Base-by-base conservation (phyloP, 2,329 filamentous ascomycete species). In the Westerdykella ornata region DNA sequence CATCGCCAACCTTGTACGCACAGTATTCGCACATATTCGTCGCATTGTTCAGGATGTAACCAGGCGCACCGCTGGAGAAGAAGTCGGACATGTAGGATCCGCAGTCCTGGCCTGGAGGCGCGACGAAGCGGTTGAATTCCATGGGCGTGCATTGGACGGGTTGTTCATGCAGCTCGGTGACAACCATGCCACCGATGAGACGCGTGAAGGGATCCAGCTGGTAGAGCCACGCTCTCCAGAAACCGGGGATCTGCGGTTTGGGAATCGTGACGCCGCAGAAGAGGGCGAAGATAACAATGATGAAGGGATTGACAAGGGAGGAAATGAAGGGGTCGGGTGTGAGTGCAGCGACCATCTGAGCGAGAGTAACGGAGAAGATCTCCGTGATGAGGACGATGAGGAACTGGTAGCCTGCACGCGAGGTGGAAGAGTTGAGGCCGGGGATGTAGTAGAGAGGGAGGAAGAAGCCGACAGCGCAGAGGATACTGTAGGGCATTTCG, bases 231-330 rank as follows among this genome's bases (percentile, higher is more conserved):
- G 76, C 73, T 26, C 82, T 76, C 84, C 85, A 92, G 68, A 88
- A 88, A 2, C 68, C 70, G 1, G 85, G 83, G 68, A 94, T 94
- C 63, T 85, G 80, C 0, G 82, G 77, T 32, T 81, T 78, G 0
- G 88, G 84, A 38, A 94, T 85, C 0, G 85, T 84, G 46, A 94
- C 88, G 65, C 88, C 88, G 57, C 86, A 94, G 78, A 94, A 94
- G 17, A 94, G 75, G 1, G 84, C 77, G 58, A 94, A 90, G 44
- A 83, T 80, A 62, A 92, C 85, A 65, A 88, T 82, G 61, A 92
- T 70, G 60, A 89, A 85, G 0, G 88, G 88, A 54, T 94, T 88
- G 50, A 87, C 76, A 51, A 90, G 80, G 12, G 83, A 80, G 0
- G 85, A 81, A 53, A 94, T 85, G 66, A 88, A 88, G 2, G 85